Conservation (phyloP, 2,329 filamentous ascomycete genomes). For the Ophiocordyceps unilateralis region DNA sequence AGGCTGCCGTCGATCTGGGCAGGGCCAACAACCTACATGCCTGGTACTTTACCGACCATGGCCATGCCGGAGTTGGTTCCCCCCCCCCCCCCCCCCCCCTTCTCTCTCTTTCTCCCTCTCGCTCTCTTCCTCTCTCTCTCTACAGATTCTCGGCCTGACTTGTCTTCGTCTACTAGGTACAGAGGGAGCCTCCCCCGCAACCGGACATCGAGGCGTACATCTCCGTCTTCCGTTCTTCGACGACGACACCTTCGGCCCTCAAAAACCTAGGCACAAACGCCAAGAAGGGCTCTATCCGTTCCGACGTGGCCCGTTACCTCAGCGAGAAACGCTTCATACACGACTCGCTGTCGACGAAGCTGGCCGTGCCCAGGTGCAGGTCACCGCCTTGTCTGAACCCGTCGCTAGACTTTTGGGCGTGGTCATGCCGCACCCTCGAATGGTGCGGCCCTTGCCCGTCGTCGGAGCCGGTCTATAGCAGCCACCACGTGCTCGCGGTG, state of each 20-base stretch:
- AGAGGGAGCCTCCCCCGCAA: constrained; percentile 29
- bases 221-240: constrained; percentile 44
- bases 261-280: constrained; percentile 48
- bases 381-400: constrained; percentile 36
- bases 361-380: constrained; percentile 28
- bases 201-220: constrained; percentile 50
- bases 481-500: constrained; percentile 53
- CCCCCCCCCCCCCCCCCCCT: too few species aligned
- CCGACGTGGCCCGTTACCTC: constrained; percentile 39
- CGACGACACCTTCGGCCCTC: constrained; percentile 42
- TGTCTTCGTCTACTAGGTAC: constrained; percentile 1
- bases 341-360: constrained; percentile 17
- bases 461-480: constrained; percentile 33
- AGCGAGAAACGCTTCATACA: constrained; percentile 31
- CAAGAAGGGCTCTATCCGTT: constrained; percentile 41
- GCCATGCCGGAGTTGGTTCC: constrained; percentile 14
- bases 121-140: too few species aligned
- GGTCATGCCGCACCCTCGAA: constrained; percentile 45
- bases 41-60: constrained; percentile 27
- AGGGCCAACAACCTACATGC: constrained; percentile 26
- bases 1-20: constrained; percentile 26
- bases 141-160: too few species aligned
- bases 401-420: constrained; percentile 50
- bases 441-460: constrained; percentile 43
- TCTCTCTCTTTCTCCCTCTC: too few species aligned